Conservation (phyloP, 2,329 filamentous ascomycete genomes). For the Trichoderma breve region DNA sequence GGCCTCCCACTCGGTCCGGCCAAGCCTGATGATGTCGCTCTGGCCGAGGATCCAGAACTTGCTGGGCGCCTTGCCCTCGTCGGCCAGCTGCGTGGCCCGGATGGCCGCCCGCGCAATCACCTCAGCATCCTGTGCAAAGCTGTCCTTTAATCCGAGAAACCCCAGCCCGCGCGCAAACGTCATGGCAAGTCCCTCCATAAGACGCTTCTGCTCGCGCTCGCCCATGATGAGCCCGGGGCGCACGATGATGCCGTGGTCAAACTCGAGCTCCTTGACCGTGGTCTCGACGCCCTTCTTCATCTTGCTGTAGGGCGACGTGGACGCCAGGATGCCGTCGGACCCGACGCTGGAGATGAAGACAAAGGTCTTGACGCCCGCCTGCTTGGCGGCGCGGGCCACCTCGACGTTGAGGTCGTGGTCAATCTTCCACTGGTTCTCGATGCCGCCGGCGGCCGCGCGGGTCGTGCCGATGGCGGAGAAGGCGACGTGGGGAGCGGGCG, state of each 20-base stretch:
- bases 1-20: conserved; percentile 56
- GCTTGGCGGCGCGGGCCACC: conserved; percentile 71
- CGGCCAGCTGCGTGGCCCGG: conserved; percentile 55
- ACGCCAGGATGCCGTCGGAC: conserved; percentile 40
- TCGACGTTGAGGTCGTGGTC: conserved; percentile 84
- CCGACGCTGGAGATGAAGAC: conserved; percentile 69
- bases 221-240: conserved; percentile 76
- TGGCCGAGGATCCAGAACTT: conserved; percentile 61
- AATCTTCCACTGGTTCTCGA: conserved; percentile 80
- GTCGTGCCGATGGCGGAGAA: conserved; percentile 82
- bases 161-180: conserved; percentile 56
- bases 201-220: conserved; percentile 59
- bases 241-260: conserved; percentile 74
- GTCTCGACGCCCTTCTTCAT: conserved; percentile 93
- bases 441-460: conserved; percentile 66
- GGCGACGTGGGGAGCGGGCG: conserved; percentile 60
- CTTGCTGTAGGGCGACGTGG: conserved; percentile 51
- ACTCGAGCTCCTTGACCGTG: conserved; percentile 65
- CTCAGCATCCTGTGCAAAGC: conserved; percentile 69
- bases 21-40: conserved; percentile 64
- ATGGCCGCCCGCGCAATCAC: conserved; percentile 69
- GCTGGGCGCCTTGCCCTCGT: conserved; percentile 56
- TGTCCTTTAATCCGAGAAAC: conserved; percentile 59
- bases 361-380: conserved; percentile 68
- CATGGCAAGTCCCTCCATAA: conserved; percentile 56